phyloP scores from a whole-genome alignment of 768 basidiomycete genomes.

The Exidia glandulosa region DNA sequence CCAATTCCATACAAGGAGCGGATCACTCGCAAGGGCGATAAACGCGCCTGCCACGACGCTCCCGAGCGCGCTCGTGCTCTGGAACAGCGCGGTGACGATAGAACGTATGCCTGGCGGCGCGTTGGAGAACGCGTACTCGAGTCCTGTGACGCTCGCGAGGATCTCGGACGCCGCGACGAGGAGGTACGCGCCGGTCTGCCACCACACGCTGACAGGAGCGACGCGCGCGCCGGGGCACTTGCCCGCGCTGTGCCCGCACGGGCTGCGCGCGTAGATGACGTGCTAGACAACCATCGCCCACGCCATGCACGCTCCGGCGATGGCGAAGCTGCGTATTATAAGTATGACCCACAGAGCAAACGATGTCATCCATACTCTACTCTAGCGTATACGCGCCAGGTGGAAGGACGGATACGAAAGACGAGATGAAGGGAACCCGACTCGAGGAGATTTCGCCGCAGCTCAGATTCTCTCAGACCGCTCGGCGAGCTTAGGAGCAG shows the following conservation, averaged over 20 bases:
- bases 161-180: constrained; percentile 21
- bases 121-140: constrained; percentile 22
- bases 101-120: constrained; percentile 8
- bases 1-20: constrained; percentile 13
- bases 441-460: too few species aligned
- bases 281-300: constrained; percentile 58
- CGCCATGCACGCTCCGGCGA: constrained; percentile 45
- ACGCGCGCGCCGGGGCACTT: constrained; percentile 37
- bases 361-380: too few species aligned
- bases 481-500: too few species aligned
- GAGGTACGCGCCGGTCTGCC: constrained; percentile 50
- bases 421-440: too few species aligned
- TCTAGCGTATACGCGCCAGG: too few species aligned
- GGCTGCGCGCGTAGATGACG: constrained; percentile 23
- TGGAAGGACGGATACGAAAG: too few species aligned
- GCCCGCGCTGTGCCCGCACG: constrained; percentile 37
- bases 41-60: background rate
- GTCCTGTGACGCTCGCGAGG: constrained; percentile 17
- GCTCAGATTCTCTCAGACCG: too few species aligned
- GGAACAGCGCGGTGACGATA: background rate
- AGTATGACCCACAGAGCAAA: too few species aligned
- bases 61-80: background rate
- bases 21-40: constrained; percentile 13
- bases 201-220: constrained; percentile 61
- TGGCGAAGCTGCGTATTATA: constrained; percentile 45